These are phyloP conservation scores for Barnettozyma vustinii DNA, from an alignment of 805 yeast genomes.

Conservation along the genomic window DNA sequence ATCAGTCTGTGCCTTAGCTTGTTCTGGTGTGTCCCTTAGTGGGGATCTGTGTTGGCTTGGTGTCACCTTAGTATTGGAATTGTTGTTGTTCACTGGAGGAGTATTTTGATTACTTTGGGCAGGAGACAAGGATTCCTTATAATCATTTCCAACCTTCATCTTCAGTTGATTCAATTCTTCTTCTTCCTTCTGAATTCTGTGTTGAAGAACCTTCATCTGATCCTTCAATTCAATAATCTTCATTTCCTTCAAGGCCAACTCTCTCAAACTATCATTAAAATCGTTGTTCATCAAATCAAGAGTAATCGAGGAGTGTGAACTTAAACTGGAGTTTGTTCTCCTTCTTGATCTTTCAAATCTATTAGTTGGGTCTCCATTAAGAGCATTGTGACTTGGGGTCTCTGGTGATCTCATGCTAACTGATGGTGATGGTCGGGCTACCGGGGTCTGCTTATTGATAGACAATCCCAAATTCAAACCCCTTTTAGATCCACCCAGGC, in stretches of 20 bases:
- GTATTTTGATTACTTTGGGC: background rate
- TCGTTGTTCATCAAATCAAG: conserved; percentile 25
- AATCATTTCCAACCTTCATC: conserved; percentile 28
- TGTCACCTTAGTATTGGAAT: background rate
- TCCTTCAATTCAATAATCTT: conserved; percentile 57
- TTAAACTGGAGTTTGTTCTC: conserved; percentile 18
- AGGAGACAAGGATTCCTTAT: conserved; percentile 22
- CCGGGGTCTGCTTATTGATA: conserved; percentile 8
- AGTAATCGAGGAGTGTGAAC: conserved; percentile 9
- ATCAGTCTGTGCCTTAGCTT: conserved; percentile 1
- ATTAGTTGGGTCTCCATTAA: background rate
- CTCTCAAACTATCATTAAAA: conserved; percentile 50
- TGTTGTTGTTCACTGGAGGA: background rate
- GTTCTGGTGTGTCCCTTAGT: conserved; percentile 1
- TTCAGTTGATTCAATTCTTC: conserved; percentile 29
- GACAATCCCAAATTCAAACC: conserved; percentile 23
- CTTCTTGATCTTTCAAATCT: conserved; percentile 13
- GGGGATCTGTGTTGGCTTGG: conserved; percentile 7
- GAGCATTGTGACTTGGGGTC: conserved; percentile 9
- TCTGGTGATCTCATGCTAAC: conserved; percentile 9
- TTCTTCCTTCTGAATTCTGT: conserved; percentile 38
- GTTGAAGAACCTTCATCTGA: conserved; percentile 41
- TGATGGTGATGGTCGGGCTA: background rate
- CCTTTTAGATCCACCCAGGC: conserved; percentile 13
- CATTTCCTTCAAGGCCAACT: conserved; percentile 65